These are phyloP conservation scores for Aspergillus brasiliensis DNA, from an alignment of 2,329 filamentous ascomycete genomes.

Conservation along the genomic window DNA sequence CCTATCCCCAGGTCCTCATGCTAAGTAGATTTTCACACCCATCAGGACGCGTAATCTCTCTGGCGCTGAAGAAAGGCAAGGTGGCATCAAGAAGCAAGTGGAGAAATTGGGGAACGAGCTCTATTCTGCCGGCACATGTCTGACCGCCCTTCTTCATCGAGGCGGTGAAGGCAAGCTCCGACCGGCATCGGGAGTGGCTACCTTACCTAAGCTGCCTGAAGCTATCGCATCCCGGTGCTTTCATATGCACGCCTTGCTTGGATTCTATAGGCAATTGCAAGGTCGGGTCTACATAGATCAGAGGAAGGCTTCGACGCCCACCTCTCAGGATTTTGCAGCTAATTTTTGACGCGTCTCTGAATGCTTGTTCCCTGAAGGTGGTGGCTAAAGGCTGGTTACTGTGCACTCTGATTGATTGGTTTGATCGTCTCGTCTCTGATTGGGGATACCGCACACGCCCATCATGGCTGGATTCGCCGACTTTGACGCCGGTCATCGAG, in stretches of 20 bases:
- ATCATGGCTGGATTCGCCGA: slow-evolving; percentile 39
- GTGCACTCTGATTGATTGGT: not conserved
- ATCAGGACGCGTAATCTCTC: not conserved
- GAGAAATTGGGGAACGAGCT: slow-evolving; percentile 20
- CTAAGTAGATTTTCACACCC: not conserved
- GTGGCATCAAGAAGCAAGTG: slow-evolving; percentile 25
- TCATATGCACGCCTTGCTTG: slow-evolving; percentile 16
- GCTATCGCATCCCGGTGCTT: slow-evolving; percentile 5
- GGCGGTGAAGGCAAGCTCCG: slow-evolving; percentile 19
- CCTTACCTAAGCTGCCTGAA: not conserved
- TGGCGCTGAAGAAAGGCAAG: slow-evolving; percentile 25
- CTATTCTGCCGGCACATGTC: slow-evolving; percentile 20
- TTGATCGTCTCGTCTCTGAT: not conserved
- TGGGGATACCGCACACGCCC: slow-evolving; percentile 3
- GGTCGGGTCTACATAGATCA: not conserved
- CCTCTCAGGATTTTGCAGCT: not conserved
- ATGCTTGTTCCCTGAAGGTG: slow-evolving; percentile 5
- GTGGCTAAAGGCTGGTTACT: slow-evolving; percentile 12
- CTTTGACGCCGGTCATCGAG: slow-evolving; percentile 50
- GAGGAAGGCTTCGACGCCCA: not conserved
- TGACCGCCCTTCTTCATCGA: slow-evolving; percentile 26
- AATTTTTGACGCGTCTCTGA: slow-evolving; percentile 4
- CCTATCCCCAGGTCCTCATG: slow-evolving; percentile 4
- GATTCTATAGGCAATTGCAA: slow-evolving; percentile 12
- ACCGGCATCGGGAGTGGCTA: not conserved